Evolutionary conservation across 805 yeast species (phyloP), one percentile per base, ranked within the genome.

Genomic region (Blastobotrys robertii): DNA sequence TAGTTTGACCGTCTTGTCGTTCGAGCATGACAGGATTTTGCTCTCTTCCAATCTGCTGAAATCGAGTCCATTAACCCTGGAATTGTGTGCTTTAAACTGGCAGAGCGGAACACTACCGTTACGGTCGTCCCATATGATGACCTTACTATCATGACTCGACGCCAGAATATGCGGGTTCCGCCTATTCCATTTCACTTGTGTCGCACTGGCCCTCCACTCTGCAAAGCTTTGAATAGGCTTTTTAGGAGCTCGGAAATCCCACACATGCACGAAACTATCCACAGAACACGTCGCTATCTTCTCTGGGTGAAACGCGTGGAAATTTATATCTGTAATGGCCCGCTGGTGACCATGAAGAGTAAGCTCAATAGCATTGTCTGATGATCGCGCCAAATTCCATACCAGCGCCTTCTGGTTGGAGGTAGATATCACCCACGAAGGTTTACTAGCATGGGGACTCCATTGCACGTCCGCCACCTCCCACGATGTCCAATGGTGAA

Each of bases 381-480:
- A 80, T 1, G 76, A 65, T 50, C 90, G 65, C 1, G 84, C 78
- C 47, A 92, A 63, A 62, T 92, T 90, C 98, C 98, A 92, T 3
- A 92, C 76, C 56, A 92, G 69, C 1, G 95, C 97, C 64, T 90
- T 90, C 58, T 90, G 98, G 60, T 90, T 92, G 1, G 95, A 82
- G 0, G 97, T 86, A 0, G 95, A 84, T 1, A 90, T 81, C 35
- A 92, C 85, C 95, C 97, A 88, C 4, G 81, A 70, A 1, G 95
- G 90, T 50, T 84, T 84, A 1, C 79, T 72, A 4, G 73, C 69
- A 58, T 92, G 97, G 0, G 97, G 96, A 2, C 94, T 84, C 97
- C 98, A 92, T 61, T 92, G 97, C 1, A 90, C 97, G 59, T 90
- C 97, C 0, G 98, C 96, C 2, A 92, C 98, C 60, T 92, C 97